These are phyloP conservation scores for Microascus cirrosus DNA, from an alignment of 2,329 filamentous ascomycete species.

Conservation along the genomic window DNA sequence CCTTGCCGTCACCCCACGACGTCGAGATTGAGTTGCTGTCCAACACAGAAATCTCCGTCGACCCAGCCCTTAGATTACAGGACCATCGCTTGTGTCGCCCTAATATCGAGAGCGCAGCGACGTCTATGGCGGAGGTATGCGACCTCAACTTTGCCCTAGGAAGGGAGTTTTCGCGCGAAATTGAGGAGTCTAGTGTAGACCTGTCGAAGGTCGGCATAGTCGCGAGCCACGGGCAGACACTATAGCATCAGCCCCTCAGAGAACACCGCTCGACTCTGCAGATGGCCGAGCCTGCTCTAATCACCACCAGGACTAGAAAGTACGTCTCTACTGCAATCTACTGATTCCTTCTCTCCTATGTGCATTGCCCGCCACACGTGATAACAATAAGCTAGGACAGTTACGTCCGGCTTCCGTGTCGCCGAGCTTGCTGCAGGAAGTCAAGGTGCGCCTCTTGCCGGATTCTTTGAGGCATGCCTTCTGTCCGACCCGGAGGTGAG, in stretches of 20 bases:
- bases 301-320: slow-evolving; percentile 31
- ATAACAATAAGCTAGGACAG: not conserved
- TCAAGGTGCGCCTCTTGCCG: slow-evolving; percentile 44
- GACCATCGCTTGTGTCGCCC: slow-evolving; percentile 8
- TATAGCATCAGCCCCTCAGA: slow-evolving; percentile 28
- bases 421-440: slow-evolving; percentile 42
- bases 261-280: slow-evolving; percentile 27
- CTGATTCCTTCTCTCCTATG: no score
- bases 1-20: not conserved
- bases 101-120: slow-evolving; percentile 3
- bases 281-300: slow-evolving; percentile 34
- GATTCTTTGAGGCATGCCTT: slow-evolving; percentile 44
- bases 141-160: slow-evolving; percentile 11
- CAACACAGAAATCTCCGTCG: slow-evolving; percentile 8
- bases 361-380: not conserved
- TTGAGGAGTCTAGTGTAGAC: slow-evolving; percentile 8
- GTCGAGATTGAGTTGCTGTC: slow-evolving; percentile 6
- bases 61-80: slow-evolving; percentile 4
- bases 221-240: slow-evolving; percentile 35
- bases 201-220: slow-evolving; percentile 28
- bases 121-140: slow-evolving; percentile 9
- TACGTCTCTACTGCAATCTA: slow-evolving; percentile 18
- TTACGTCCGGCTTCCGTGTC: slow-evolving; percentile 34
- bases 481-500: slow-evolving; percentile 44
- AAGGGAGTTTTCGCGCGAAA: slow-evolving; percentile 8